Conservation (phyloP, 1,284 basidiomycete genomes). For the Mycena citricolor region DNA sequence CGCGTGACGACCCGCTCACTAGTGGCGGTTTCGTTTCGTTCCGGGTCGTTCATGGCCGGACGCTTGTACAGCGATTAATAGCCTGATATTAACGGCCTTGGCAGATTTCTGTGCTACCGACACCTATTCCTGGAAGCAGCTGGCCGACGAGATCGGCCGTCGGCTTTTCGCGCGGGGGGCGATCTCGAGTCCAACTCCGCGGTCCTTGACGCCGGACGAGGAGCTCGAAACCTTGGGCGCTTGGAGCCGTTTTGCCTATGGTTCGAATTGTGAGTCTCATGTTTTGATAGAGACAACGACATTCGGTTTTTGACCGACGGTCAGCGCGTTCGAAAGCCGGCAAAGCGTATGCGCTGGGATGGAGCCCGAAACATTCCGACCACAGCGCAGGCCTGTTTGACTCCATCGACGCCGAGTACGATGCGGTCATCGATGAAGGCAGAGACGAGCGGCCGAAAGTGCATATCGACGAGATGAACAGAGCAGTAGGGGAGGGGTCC, state of each 20-base stretch:
- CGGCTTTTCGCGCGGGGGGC: slow-evolving; percentile 17
- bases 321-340: slow-evolving; percentile 22
- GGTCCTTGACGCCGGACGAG: slow-evolving; percentile 12
- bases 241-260: slow-evolving; percentile 25
- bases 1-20: too few relatives aligned
- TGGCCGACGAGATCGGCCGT: slow-evolving; percentile 19
- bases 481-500: slow-evolving; percentile 12
- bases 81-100: too few relatives aligned
- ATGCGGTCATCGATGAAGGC: slow-evolving; percentile 23
- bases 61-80: neutral
- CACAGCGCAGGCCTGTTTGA: slow-evolving; percentile 19
- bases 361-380: slow-evolving; percentile 20
- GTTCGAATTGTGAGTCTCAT: slow-evolving; percentile 21
- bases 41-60: neutral
- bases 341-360: slow-evolving; percentile 21
- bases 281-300: too few relatives aligned
- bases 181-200: slow-evolving; percentile 14
- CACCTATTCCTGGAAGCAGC: slow-evolving; percentile 21
- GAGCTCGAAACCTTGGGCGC: slow-evolving; percentile 18
- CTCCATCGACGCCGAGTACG: slow-evolving; percentile 24
- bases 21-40: neutral
- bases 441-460: slow-evolving; percentile 22
- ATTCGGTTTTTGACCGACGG: too few relatives aligned
- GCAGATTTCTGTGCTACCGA: slow-evolving; percentile 24
- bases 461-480: slow-evolving; percentile 25